Evolutionary conservation across 2,329 filamentous ascomycete species (phyloP).

Genomic region (Trichoderma hamatum): DNA sequence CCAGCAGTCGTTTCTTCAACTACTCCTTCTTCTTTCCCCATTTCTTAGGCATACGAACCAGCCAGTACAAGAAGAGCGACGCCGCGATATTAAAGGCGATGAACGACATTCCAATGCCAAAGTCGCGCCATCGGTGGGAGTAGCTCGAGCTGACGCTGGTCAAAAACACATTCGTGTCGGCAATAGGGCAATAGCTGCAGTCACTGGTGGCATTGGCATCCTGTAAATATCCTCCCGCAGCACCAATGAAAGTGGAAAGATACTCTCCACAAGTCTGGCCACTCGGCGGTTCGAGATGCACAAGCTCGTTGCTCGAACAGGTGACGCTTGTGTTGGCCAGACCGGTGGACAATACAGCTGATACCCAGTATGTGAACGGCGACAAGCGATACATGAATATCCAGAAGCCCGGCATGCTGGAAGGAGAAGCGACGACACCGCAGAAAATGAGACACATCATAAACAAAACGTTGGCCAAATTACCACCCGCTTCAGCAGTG

Average conservation of each 20-base stretch:
- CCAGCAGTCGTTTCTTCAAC: neutral
- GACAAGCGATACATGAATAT: constrained; percentile 39
- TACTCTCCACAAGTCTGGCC: constrained; percentile 62
- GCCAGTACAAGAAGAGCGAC: constrained; percentile 19
- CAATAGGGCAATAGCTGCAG: constrained; percentile 21
- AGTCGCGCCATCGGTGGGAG: constrained; percentile 17
- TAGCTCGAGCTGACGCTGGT: constrained; percentile 18
- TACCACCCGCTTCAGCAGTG: constrained; percentile 14
- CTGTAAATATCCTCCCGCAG: constrained; percentile 8
- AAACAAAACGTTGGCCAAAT: constrained; percentile 45
- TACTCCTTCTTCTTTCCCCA: constrained; percentile 46
- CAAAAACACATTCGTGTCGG: constrained; percentile 14
- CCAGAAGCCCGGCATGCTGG: constrained; percentile 66
- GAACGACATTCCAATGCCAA: constrained; percentile 19
- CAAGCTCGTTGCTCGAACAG: constrained; percentile 54
- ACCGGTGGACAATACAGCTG: constrained; percentile 61
- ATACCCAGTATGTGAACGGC: constrained; percentile 49
- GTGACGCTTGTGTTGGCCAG: constrained; percentile 55
- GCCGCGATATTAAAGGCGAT: constrained; percentile 17
- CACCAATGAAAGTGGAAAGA: constrained; percentile 52
- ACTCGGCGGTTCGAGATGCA: constrained; percentile 53
- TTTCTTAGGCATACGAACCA: constrained; percentile 23
- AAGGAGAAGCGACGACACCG: constrained; percentile 68
- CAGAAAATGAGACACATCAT: constrained; percentile 69
- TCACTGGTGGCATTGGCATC: neutral